Percentiles rank a stretch among this genome's conserved stretches.
Evolutionary conservation across 768 basidiomycete species (phyloP).

Genomic region (Termitomyces sp.): DNA sequence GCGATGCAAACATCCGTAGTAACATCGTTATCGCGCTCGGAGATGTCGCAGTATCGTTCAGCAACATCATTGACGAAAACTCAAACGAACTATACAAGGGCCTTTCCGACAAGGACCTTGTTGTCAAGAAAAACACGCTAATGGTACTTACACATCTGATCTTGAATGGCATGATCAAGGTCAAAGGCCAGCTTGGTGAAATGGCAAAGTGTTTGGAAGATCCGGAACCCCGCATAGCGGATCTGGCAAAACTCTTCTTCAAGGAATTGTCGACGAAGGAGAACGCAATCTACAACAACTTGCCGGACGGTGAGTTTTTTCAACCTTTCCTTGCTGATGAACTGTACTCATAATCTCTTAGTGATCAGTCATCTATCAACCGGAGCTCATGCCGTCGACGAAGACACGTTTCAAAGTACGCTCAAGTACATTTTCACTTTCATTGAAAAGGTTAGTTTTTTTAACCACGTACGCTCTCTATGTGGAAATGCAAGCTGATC

Average conservation of each 20-base stretch:
- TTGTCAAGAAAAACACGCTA: conserved; percentile 98
- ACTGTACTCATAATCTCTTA: conserved; percentile 22
- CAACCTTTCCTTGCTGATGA: neutral
- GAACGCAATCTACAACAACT: conserved; percentile 97
- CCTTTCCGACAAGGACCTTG: conserved; percentile 76
- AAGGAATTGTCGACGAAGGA: conserved; percentile 94
- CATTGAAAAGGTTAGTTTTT: conserved; percentile 79
- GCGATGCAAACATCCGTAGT: conserved; percentile 84
- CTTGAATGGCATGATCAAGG: conserved; percentile 98
- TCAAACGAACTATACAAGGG: conserved; percentile 94
- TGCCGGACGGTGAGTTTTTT: conserved; percentile 75
- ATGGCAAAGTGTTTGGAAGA: conserved; percentile 99
- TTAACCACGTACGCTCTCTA: neutral
- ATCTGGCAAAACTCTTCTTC: conserved; percentile 98
- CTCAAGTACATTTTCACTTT: conserved; percentile 95
- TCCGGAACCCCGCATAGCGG: conserved; percentile 77
- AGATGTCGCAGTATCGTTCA: conserved; percentile 98
- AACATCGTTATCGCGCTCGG: conserved; percentile 98
- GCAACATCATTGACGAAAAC: conserved; percentile 95
- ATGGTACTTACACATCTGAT: conserved; percentile 98
- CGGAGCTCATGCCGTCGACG: conserved; percentile 88
- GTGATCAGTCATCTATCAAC: conserved; percentile 94
- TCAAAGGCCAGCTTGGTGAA: conserved; percentile 98
- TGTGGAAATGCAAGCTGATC: neutral
- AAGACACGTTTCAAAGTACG: conserved; percentile 87